A percentile compares a stretch with the other conserved stretches of the same genome.
phyloP scores from a whole-genome alignment of 2,329 filamentous ascomycete genomes.

The Penicillium frequentans region DNA sequence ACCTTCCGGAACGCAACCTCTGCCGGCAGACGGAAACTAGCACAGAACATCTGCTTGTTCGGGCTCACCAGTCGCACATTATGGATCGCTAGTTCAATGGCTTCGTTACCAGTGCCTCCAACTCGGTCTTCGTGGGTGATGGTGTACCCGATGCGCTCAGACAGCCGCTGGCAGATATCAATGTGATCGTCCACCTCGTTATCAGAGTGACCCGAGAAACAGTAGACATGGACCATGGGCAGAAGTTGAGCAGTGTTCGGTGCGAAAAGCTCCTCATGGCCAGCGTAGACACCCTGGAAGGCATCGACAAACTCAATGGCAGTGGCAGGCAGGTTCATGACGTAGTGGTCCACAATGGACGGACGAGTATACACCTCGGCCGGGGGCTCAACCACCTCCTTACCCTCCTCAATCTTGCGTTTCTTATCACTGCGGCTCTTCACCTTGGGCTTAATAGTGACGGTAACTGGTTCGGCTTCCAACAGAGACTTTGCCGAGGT shows the following conservation, averaged over 20 bases:
- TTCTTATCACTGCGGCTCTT: conserved; percentile 15
- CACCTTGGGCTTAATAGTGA: conserved; percentile 51
- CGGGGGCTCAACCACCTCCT: conserved; percentile 30
- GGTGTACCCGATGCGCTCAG: conserved; percentile 58
- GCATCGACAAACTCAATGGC: conserved; percentile 79
- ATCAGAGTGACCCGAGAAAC: conserved; percentile 81
- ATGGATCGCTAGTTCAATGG: conserved; percentile 57
- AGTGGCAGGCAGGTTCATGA: conserved; percentile 94
- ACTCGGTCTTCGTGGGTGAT: conserved; percentile 57
- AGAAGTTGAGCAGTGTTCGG: conserved; percentile 61
- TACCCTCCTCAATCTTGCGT: conserved; percentile 20
- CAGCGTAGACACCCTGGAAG: conserved; percentile 79
- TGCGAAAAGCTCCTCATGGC: conserved; percentile 64
- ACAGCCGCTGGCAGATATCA: conserved; percentile 68
- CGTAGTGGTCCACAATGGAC: conserved; percentile 81
- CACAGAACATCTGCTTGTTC: conserved; percentile 95
- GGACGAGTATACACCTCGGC: conserved; percentile 50
- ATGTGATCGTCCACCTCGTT: conserved; percentile 62
- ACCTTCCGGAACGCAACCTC: conserved; percentile 71
- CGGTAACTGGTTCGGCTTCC: conserved; percentile 50
- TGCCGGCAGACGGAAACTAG: conserved; percentile 79
- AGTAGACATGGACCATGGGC: conserved; percentile 90
- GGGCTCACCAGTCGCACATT: conserved; percentile 86
- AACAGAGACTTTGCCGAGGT: conserved; percentile 61
- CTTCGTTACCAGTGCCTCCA: conserved; percentile 56